Evolutionary conservation across 1,139 yeast species (phyloP), one percentile per base, ranked within the genome.

Genomic region (Pichia sp.): DNA sequence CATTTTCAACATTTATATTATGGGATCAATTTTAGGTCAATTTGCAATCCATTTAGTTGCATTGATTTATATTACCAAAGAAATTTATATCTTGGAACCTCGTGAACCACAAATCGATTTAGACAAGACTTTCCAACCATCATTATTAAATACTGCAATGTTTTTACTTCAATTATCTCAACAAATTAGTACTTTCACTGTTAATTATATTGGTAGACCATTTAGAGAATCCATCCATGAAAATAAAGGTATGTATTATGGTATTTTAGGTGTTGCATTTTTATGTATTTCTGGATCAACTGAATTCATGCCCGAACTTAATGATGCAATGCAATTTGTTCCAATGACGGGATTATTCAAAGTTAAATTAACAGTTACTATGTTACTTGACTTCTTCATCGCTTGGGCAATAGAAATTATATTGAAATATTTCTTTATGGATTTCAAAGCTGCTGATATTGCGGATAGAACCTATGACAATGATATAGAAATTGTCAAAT

Each of bases 1-100:
- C 50, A 94, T 92, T 54, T 94, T 94, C 74, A 92, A 90, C 66
- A 74, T 73, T 53, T 92, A 92, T 68, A 92, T 90, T 58, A 90
- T 92, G 96, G 98, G 98, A 4, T 90, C 97, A 1, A 90, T 92
- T 55, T 71, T 92, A 55, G 95, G 97, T 35, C 99, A 92, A 68
- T 94, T 92, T 74, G 95, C 95, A 16, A 79, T 92, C 55, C 99
- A 92, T 63, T 83, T 92, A 56, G 68, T 73, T 38, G 80, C 97
- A 6, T 76, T 92, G 69, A 68, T 92, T 51, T 89, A 87, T 62
- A 80, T 92, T 54, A 85, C 96, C 22, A 68, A 73, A 45, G 94
- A 86, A 65, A 90, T 89, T 40, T 89, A 90, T 64, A 73, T 76
- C 50, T 69, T 87, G 54, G 98, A 92, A 66, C 97, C 97, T 65